Conservation (phyloP, 2,329 filamentous ascomycete species). For the Phaeosphaeriaceae sp. region DNA sequence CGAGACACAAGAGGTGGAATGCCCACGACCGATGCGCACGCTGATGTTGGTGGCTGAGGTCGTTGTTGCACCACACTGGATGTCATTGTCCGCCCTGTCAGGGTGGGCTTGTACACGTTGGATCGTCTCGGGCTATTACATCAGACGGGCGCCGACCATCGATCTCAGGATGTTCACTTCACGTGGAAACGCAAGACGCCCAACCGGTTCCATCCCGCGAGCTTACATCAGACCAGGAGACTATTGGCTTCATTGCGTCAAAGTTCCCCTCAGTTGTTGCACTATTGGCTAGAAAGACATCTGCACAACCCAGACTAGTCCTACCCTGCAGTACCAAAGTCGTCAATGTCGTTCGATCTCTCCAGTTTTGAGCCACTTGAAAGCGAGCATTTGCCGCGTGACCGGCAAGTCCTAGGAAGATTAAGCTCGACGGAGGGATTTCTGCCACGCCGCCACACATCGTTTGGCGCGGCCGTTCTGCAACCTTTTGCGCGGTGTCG, state of each 20-base stretch:
- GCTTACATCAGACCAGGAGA: conserved; percentile 12
- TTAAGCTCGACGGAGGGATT: conserved; percentile 29
- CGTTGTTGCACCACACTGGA: conserved; percentile 1
- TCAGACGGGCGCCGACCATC: conserved; percentile 16
- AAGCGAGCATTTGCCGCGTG: conserved; percentile 1
- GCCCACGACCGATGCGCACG: background rate
- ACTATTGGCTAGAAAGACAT: background rate
- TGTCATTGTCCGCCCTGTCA: background rate
- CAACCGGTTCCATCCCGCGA: conserved; percentile 33
- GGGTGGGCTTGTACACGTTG: conserved; percentile 7
- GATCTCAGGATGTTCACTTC: conserved; percentile 3
- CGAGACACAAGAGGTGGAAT: background rate
- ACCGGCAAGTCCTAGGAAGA: conserved; percentile 7
- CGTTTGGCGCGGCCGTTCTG: conserved; percentile 24
- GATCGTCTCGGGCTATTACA: conserved; percentile 13
- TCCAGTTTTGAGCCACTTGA: background rate
- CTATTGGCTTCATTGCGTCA: background rate
- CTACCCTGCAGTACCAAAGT: conserved; percentile 1
- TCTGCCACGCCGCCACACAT: conserved; percentile 25
- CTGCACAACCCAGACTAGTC: background rate
- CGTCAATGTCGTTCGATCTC: conserved; percentile 2
- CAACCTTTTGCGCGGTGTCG: conserved; percentile 22
- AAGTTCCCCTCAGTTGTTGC: background rate
- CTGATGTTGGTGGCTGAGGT: conserved; percentile 7
- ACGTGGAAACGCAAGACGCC: conserved; percentile 9